These are phyloP conservation scores for Penicillium sp. DNA, from an alignment of 2,329 filamentous ascomycete species.

Conservation along the genomic window DNA sequence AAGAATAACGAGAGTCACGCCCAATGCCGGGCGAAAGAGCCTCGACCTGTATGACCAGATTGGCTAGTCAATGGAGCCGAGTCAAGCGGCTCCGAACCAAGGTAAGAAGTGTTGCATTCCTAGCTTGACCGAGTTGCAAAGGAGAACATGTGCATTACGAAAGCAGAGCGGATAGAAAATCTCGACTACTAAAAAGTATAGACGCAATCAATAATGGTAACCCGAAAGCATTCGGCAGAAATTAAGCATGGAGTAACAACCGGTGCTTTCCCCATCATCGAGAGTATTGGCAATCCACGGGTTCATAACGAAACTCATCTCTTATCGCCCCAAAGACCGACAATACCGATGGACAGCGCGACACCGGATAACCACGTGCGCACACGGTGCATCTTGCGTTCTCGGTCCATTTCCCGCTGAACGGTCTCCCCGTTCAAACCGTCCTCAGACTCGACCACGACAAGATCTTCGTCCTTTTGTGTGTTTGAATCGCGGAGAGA, in stretches of 20 bases:
- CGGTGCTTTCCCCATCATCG: constrained; percentile 2
- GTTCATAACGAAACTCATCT: constrained; percentile 3
- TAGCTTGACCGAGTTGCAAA: not conserved
- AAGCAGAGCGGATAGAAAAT: not conserved
- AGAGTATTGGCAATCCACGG: not conserved
- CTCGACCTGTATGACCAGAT: too few relatives aligned
- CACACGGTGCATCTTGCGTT: constrained; percentile 38
- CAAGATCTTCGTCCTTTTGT: constrained; percentile 38
- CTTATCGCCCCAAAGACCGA: constrained; percentile 49
- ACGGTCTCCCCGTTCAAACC: constrained; percentile 47
- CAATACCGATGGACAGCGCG: constrained; percentile 46
- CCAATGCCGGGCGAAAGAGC: too few relatives aligned
- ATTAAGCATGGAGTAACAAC: constrained; percentile 3
- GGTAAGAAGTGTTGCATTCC: too few relatives aligned
- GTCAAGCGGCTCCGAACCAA: too few relatives aligned
- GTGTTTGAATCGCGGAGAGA: constrained; percentile 16
- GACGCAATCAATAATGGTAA: not conserved
- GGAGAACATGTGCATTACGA: not conserved
- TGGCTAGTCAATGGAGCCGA: too few relatives aligned
- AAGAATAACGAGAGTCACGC: too few relatives aligned
- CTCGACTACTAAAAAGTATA: not conserved
- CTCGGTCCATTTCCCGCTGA: constrained; percentile 43
- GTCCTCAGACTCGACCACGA: constrained; percentile 38
- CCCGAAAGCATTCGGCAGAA: not conserved
- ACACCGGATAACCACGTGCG: constrained; percentile 41